Evolutionary conservation across 2,329 filamentous ascomycete genomes (phyloP).

Genomic region (Alternaria brassicae): DNA sequence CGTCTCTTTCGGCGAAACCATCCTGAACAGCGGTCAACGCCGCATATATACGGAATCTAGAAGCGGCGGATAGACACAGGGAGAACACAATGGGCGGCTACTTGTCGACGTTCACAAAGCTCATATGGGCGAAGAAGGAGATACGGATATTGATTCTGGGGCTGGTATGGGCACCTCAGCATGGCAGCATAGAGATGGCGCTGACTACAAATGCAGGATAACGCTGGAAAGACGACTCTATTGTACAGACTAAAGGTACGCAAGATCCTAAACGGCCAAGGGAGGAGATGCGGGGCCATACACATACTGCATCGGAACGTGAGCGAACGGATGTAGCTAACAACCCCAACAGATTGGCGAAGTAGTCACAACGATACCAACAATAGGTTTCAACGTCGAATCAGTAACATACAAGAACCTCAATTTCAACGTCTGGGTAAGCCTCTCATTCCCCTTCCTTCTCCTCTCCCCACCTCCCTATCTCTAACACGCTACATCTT

Average conservation of each 20-base stretch:
- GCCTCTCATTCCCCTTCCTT: conserved; percentile 38
- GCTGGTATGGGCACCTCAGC: conserved; percentile 68
- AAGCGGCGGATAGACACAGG: conserved; percentile 20
- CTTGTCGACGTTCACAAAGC: conserved; percentile 39
- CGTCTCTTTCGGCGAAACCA: neutral
- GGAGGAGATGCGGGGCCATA: neutral
- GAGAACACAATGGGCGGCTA: conserved; percentile 43
- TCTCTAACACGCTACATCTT: conserved; percentile 3
- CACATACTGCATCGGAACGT: neutral
- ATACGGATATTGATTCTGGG: conserved; percentile 95
- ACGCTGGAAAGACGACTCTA: conserved; percentile 96
- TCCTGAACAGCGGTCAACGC: conserved; percentile 20
- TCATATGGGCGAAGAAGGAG: conserved; percentile 88
- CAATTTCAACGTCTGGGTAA: conserved; percentile 98
- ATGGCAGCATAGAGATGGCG: neutral
- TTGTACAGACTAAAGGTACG: conserved; percentile 92
- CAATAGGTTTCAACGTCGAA: conserved; percentile 99
- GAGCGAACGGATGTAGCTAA: neutral
- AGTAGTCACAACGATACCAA: conserved; percentile 98
- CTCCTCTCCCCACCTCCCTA: neutral
- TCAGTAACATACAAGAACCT: conserved; percentile 98
- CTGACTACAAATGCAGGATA: conserved; percentile 70
- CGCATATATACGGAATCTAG: conserved; percentile 16
- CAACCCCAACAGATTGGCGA: conserved; percentile 78
- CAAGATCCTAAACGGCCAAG: neutral